phyloP scores from a whole-genome alignment of 1,284 basidiomycete species.

The Phlebopus sp. region DNA sequence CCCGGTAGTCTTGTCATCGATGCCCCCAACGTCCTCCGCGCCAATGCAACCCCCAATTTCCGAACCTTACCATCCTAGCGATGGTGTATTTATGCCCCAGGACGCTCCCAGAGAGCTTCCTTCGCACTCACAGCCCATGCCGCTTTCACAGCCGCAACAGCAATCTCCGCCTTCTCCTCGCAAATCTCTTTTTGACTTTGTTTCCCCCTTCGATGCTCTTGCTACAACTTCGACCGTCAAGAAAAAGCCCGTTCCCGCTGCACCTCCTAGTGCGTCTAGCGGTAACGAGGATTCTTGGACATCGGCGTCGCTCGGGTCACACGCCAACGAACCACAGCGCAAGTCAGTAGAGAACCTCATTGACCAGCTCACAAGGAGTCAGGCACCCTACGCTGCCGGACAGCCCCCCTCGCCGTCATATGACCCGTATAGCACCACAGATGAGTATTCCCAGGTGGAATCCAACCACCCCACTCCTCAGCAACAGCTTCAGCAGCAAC shows the following conservation, averaged over 20 bases:
- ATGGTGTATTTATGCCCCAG: constrained; percentile 45
- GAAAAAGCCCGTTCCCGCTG: constrained; percentile 59
- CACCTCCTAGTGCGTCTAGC: constrained; percentile 40
- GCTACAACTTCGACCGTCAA: constrained; percentile 46
- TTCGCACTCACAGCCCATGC: constrained; percentile 31
- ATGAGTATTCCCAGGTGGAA: constrained; percentile 50
- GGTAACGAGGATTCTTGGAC: constrained; percentile 55
- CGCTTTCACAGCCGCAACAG: constrained; percentile 35
- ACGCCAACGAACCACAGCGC: constrained; percentile 58
- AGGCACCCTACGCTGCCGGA: constrained; percentile 37
- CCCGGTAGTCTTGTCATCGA: constrained; percentile 36
- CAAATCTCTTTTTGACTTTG: constrained; percentile 79
- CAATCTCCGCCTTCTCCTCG: constrained; percentile 63
- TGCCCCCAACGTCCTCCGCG: constrained; percentile 44
- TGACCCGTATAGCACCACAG: constrained; percentile 40
- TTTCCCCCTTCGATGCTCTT: constrained; percentile 79
- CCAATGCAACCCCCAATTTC: constrained; percentile 36
- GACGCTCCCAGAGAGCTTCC: constrained; percentile 39
- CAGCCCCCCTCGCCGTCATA: constrained; percentile 38
- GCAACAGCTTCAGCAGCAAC: constrained; percentile 20
- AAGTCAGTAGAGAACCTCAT: constrained; percentile 77
- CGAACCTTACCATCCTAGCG: constrained; percentile 36
- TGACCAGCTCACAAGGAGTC: constrained; percentile 63
- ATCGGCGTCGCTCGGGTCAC: constrained; percentile 38
- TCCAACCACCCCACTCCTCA: constrained; percentile 39